phyloP scores from a whole-genome alignment of 176 grass and related monocot species.

The Triticum dicoccoides region DNA sequence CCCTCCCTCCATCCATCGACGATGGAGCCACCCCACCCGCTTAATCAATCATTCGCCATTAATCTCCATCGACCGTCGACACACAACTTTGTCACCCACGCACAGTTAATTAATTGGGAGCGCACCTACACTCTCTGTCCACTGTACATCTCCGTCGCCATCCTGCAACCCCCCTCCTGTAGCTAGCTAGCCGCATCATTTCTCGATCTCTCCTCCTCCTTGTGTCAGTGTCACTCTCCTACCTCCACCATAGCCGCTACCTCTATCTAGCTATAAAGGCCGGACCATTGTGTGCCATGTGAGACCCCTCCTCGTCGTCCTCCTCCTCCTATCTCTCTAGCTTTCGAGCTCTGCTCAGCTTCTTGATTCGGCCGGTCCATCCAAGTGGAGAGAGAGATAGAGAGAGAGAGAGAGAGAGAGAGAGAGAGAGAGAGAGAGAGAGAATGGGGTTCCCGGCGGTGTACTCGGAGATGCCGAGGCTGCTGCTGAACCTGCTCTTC shows the following conservation, averaged over 20 bases:
- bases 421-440: no score
- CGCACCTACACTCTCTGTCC: neutral
- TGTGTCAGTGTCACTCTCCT: neutral
- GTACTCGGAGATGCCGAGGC: slow-evolving; percentile 63
- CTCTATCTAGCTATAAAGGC: neutral
- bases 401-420: no score
- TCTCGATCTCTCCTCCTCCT: neutral
- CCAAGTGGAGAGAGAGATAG: neutral
- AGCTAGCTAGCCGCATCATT: neutral
- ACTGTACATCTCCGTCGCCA: neutral
- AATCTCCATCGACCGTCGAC: neutral
- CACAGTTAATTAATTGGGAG: neutral
- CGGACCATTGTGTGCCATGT: neutral
- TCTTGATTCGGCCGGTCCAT: neutral
- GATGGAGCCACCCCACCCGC: neutral
- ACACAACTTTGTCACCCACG: neutral
- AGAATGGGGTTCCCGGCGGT: slow-evolving; percentile 78
- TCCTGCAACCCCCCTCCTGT: neutral
- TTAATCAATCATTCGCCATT: neutral
- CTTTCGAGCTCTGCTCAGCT: no score
- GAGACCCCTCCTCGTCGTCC: neutral
- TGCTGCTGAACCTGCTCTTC: slow-evolving; percentile 49
- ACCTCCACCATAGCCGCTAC: neutral
- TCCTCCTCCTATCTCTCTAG: neutral
- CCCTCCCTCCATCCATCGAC: neutral